A percentile compares a stretch with the other conserved stretches of the same genome.
These are phyloP conservation scores for Tylopilus sp. DNA, from an alignment of 1,284 basidiomycete genomes.

Conservation along the genomic window DNA sequence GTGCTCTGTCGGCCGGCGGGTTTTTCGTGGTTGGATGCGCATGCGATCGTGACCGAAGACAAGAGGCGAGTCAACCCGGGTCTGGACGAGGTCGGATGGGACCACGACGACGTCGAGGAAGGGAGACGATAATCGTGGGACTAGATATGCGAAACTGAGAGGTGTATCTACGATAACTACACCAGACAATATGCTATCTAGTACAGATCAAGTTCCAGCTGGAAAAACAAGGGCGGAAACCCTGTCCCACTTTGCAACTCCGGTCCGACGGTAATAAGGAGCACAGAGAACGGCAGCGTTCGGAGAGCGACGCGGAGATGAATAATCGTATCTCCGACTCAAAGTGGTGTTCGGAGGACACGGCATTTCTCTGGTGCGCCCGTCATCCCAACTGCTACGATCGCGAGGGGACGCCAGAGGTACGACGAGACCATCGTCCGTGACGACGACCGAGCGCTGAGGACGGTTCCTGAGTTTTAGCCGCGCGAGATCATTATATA, in stretches of 20 bases:
- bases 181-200: too few relatives aligned
- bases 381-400: conserved; percentile 11
- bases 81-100: conserved; percentile 35
- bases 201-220: too few relatives aligned
- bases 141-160: too few relatives aligned
- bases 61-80: conserved; percentile 66
- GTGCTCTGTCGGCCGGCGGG: conserved; percentile 72
- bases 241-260: too few relatives aligned
- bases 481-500: conserved; percentile 11
- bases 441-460: conserved; percentile 17
- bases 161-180: too few relatives aligned
- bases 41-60: conserved; percentile 61
- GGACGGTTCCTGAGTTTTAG: conserved; percentile 8
- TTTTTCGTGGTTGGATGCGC: conserved; percentile 65
- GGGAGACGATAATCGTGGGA: too few relatives aligned
- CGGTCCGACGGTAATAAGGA: not conserved
- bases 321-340: conserved; percentile 29
- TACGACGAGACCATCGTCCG: conserved; percentile 14
- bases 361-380: conserved; percentile 28
- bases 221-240: too few relatives aligned
- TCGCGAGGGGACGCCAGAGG: conserved; percentile 19
- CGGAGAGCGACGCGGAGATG: conserved; percentile 22
- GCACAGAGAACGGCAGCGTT: not conserved
- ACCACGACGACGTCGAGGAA: conserved; percentile 22
- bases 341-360: conserved; percentile 18